Conservation (phyloP, 306 rosid species). For the Oemleria cerasiformis region DNA sequence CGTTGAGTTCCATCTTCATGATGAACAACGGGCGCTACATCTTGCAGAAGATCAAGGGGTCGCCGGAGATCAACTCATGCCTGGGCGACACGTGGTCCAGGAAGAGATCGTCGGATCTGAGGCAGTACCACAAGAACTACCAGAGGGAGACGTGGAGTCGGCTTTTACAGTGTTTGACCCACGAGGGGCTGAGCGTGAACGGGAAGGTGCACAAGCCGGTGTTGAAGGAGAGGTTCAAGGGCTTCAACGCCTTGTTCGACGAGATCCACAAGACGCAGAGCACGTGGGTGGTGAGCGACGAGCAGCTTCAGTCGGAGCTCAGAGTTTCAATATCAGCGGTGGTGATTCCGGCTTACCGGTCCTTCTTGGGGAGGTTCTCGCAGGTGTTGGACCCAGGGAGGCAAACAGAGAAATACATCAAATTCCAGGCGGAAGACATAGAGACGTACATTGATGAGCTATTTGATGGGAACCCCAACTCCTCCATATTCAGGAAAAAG, state of each 20-base stretch:
- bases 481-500: constrained; percentile 40
- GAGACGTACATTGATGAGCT: constrained; percentile 64
- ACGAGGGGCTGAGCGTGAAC: constrained; percentile 43
- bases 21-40: constrained; percentile 89
- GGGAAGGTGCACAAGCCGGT: constrained; percentile 52
- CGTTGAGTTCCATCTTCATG: constrained; percentile 55
- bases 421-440: constrained; percentile 77
- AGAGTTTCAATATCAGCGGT: constrained; percentile 65
- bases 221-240: constrained; percentile 70
- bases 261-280: constrained; percentile 71
- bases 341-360: constrained; percentile 76
- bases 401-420: constrained; percentile 65
- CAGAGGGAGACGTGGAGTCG: constrained; percentile 73
- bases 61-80: constrained; percentile 41
- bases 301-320: constrained; percentile 77
- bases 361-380: constrained; percentile 69
- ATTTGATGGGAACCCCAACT: constrained; percentile 51
- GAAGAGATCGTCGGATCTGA: constrained; percentile 44
- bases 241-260: constrained; percentile 66
- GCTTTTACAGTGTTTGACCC: constrained; percentile 53
- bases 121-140: constrained; percentile 63
- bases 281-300: constrained; percentile 74
- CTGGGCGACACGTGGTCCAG: constrained; percentile 78
- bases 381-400: constrained; percentile 61
- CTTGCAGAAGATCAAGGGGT: constrained; percentile 66